Base-by-base conservation (phyloP, 2,329 filamentous ascomycete species). In the Ascochyta fabae region DNA sequence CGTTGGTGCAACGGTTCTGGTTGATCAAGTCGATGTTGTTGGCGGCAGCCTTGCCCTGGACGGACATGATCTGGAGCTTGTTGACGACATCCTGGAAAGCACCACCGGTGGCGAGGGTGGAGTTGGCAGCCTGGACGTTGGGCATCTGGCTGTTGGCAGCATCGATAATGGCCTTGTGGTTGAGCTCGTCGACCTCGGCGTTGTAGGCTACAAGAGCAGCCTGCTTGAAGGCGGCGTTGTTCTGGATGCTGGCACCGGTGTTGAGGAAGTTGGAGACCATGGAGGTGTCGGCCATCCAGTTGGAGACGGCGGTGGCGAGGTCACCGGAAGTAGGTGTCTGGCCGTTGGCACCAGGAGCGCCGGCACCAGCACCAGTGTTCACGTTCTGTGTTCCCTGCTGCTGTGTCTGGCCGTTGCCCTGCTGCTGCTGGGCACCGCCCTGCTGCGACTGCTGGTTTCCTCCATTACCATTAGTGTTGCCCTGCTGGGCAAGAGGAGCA, bases 231-330 rank as follows among this genome's bases (percentile, higher is more conserved):
- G 63, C 60, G 13, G 63, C 64, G 43, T 73, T 69, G 63, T 75
- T 74, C 59, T 65, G 62, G 50, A 73, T 73, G 60, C 49, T 64
- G 15, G 58, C 52, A 34, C 72, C 73, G 4, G 60, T 70, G 65
- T 75, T 72, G 41, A 73, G 59, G 66, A 76, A 76, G 64, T 69
- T 69, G 53, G 73, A 75, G 15, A 76, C 73, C 66, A 75, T 74
- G 19, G 68, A 71, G 22, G 73, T 76, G 29, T 76, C 73, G 38
- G 73, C 69, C 64, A 59, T 56, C 73, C 73, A 76, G 61, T 75
- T 75, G 38, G 70, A 59, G 48, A 75, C 71, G 27, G 73, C 73
- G 31, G 68, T 74, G 23, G 71, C 68, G 42, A 74, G 69, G 34
- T 73, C 70, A 24, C 47, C 58, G 3, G 62, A 46, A 12, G 59